These are phyloP conservation scores for Meyerozyma carpophila DNA, from an alignment of 1,139 yeast species.

Conservation along the genomic window DNA sequence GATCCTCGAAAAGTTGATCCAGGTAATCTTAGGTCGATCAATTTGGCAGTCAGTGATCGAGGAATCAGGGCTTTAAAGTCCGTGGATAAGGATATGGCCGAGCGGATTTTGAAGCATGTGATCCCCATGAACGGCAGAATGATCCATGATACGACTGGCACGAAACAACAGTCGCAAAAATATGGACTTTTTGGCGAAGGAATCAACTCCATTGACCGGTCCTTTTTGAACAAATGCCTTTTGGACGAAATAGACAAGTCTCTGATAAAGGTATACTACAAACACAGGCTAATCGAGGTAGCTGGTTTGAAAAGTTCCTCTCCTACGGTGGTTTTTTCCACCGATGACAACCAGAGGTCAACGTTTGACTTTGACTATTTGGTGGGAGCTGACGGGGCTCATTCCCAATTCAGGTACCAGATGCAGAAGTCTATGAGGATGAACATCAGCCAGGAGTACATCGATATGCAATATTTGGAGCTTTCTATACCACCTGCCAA, in stretches of 20 bases:
- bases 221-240: conserved; percentile 57
- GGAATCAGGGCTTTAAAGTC: conserved; percentile 67
- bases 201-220: conserved; percentile 81
- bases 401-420: conserved; percentile 67
- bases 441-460: conserved; percentile 71
- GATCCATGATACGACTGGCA: conserved; percentile 71
- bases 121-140: conserved; percentile 88
- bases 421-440: conserved; percentile 64
- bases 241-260: conserved; percentile 54
- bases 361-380: conserved; percentile 47
- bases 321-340: conserved; percentile 22
- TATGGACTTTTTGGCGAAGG: conserved; percentile 85
- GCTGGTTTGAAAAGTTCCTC: conserved; percentile 18
- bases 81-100: conserved; percentile 57
- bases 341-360: conserved; percentile 9
- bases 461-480: conserved; percentile 82
- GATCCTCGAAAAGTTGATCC: conserved; percentile 29
- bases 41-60: conserved; percentile 79
- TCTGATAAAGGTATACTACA: conserved; percentile 46
- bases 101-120: conserved; percentile 50
- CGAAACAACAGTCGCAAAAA: conserved; percentile 56
- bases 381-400: conserved; percentile 86
- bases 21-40: conserved; percentile 60
- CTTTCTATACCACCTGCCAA: conserved; percentile 60
- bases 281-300: conserved; percentile 48